Evolutionary conservation across 2,329 filamentous ascomycete genomes (phyloP).

Genomic region (Ophiostoma sp.): DNA sequence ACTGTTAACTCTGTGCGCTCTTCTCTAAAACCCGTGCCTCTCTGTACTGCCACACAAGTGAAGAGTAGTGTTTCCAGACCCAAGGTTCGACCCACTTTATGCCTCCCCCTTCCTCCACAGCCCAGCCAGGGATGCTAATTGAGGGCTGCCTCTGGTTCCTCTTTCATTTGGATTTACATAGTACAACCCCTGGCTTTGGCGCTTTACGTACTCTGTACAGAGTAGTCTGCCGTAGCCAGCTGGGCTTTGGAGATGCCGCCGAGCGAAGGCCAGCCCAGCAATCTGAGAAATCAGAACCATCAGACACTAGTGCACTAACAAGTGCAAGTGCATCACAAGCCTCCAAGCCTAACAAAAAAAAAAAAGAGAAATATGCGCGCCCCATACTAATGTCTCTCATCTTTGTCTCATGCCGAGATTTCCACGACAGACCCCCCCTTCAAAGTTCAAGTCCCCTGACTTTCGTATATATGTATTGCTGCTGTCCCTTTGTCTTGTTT

Average conservation of each 20-base stretch:
- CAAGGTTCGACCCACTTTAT: conserved; percentile 5
- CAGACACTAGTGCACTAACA: not conserved
- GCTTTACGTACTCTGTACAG: not conserved
- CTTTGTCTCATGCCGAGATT: conserved; percentile 12
- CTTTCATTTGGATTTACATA: conserved; percentile 12
- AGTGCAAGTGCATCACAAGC: not conserved
- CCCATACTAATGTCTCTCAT: conserved; percentile 9
- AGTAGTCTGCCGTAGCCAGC: not conserved
- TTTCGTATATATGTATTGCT: not conserved
- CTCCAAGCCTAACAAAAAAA: not conserved
- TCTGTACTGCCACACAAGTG: not conserved
- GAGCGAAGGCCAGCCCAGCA: not conserved
- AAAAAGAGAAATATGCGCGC: not conserved
- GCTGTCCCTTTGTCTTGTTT: conserved; percentile 3
- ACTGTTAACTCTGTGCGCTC: not conserved
- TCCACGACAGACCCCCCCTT: not conserved
- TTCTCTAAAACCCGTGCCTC: not conserved
- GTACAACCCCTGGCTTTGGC: not conserved
- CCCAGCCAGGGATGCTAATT: conserved; percentile 12
- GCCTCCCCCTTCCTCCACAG: conserved; percentile 12
- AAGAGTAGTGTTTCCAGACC: not conserved
- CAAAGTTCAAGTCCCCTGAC: conserved; percentile 4
- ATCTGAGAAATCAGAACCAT: not conserved
- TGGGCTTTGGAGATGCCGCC: not conserved
- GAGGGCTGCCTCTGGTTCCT: conserved; percentile 1